Evolutionary conservation across 768 basidiomycete genomes (phyloP).

Genomic region (Cyathus striatus): DNA sequence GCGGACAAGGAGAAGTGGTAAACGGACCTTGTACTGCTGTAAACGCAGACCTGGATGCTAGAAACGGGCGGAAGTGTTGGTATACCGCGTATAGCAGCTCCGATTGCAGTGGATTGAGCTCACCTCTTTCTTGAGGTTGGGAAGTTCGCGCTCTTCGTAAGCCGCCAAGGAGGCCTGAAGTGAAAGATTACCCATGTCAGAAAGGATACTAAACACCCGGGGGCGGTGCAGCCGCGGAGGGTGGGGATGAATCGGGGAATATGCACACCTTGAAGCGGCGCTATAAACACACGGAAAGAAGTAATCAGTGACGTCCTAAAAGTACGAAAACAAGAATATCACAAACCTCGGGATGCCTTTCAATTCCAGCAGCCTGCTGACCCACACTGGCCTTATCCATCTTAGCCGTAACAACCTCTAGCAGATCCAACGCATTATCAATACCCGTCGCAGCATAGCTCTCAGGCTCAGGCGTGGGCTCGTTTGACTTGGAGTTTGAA

Average conservation of each 20-base stretch:
- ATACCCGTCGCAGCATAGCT: constrained; percentile 82
- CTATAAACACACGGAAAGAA: too few species aligned
- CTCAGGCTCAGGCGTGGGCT: constrained; percentile 42
- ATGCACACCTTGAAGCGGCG: constrained; percentile 82
- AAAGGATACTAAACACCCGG: too few species aligned
- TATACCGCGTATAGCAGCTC: constrained; percentile 2
- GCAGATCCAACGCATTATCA: constrained; percentile 84
- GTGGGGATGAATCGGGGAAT: too few species aligned
- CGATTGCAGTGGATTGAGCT: too few species aligned
- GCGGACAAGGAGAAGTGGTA: neutral
- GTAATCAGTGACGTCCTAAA: constrained; percentile 7
- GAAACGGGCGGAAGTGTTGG: constrained; percentile 5
- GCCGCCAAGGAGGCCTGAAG: constrained; percentile 81
- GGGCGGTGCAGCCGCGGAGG: too few species aligned
- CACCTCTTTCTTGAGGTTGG: constrained; percentile 72
- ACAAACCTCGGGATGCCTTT: constrained; percentile 88
- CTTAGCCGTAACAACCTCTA: constrained; percentile 87
- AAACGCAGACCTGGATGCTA: constrained; percentile 87
- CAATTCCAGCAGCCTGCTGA: constrained; percentile 78
- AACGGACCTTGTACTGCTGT: constrained; percentile 77
- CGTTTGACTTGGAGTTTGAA: constrained; percentile 20
- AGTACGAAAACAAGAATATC: constrained; percentile 3
- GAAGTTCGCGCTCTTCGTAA: constrained; percentile 83
- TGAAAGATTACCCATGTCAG: too few species aligned
- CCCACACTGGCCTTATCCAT: constrained; percentile 91